phyloP scores from a whole-genome alignment of 2,329 filamentous ascomycete species.

The Talaromyces sp. region DNA sequence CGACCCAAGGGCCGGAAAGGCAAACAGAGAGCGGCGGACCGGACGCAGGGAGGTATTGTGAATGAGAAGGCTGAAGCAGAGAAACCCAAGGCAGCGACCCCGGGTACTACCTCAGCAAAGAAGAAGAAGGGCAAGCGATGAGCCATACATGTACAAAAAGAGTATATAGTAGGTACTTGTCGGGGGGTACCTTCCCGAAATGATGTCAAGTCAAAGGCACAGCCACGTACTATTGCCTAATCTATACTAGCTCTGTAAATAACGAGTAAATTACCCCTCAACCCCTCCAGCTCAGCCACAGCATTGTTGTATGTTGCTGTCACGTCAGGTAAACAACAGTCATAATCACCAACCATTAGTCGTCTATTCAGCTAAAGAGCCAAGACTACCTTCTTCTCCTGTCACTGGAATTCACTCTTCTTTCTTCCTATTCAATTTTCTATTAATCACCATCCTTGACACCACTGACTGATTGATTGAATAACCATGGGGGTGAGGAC shows the following conservation, averaged over 20 bases:
- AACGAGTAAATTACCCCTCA: conserved; percentile 1
- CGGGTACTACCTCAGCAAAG: conserved; percentile 43
- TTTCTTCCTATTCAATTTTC: neutral
- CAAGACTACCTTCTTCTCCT: neutral
- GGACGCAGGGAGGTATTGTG: conserved; percentile 81
- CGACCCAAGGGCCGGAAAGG: conserved; percentile 88
- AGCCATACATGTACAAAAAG: neutral
- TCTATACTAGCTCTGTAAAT: neutral
- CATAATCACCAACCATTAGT: neutral
- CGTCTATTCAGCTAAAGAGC: neutral
- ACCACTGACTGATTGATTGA: neutral
- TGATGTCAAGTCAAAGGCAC: neutral
- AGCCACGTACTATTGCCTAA: neutral
- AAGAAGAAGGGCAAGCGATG: conserved; percentile 53
- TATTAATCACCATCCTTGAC: neutral
- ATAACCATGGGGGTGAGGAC: neutral
- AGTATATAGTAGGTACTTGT: neutral
- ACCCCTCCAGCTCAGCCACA: conserved; percentile 1
- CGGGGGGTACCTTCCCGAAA: neutral
- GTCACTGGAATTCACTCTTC: neutral
- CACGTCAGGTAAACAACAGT: neutral
- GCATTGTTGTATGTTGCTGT: neutral
- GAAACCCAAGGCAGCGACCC: conserved; percentile 24
- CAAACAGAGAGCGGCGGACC: conserved; percentile 72
- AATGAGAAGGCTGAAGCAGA: conserved; percentile 62